These are phyloP conservation scores for Phytopythium montanum DNA, from an alignment of 352 stramenopile species.

Conservation along the genomic window DNA sequence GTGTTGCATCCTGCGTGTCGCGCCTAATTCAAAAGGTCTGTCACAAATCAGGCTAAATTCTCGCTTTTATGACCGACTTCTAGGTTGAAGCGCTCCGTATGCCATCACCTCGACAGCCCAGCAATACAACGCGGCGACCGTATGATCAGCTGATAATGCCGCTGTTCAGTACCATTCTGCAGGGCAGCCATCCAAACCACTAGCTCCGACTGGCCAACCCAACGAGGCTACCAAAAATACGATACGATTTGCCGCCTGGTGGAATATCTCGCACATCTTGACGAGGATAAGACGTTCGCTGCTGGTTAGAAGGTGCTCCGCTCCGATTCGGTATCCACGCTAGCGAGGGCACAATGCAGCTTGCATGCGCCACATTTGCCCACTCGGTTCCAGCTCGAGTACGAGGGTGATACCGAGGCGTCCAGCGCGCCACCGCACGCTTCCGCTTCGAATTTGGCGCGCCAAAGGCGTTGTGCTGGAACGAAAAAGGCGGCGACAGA, in stretches of 20 bases:
- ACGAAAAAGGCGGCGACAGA: too few species aligned
- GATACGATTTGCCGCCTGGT: too few species aligned
- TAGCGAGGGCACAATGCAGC: neutral
- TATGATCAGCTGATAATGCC: too few species aligned
- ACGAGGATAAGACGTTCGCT: too few species aligned
- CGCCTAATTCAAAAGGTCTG: neutral
- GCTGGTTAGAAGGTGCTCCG: too few species aligned
- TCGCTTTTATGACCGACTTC: slow-evolving; percentile 10
- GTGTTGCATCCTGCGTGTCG: neutral
- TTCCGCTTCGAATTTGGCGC: neutral
- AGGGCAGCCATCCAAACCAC: too few species aligned
- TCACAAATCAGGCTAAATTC: slow-evolving; percentile 2
- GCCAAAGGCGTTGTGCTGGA: neutral
- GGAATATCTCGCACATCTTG: too few species aligned
- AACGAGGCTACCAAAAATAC: too few species aligned
- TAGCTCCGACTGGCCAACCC: too few species aligned
- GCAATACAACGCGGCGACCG: neutral
- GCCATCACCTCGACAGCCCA: neutral
- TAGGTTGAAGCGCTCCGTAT: slow-evolving; percentile 3
- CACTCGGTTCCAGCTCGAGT: neutral
- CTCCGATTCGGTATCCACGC: neutral
- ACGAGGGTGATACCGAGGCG: neutral
- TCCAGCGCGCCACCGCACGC: neutral
- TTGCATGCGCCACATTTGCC: neutral
- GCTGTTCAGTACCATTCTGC: too few species aligned